Evolutionary conservation across 805 yeast species (phyloP), one percentile per base, ranked within the genome.

Genomic region (Schwanniomyces sp.): DNA sequence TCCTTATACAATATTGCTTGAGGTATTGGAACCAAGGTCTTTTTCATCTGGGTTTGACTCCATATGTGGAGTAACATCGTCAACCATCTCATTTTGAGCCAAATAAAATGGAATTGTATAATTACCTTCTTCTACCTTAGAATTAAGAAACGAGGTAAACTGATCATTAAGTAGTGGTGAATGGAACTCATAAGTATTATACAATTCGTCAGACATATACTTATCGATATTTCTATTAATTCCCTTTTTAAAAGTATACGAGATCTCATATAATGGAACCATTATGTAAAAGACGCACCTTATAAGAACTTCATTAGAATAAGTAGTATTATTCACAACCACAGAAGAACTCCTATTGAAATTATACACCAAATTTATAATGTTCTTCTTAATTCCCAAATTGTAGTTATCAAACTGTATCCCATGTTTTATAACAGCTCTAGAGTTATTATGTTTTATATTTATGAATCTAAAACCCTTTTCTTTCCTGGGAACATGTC

Each of bases 381-480:
- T 54, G 50, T 78, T 78, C 1, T 49, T 52, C 25, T 49, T 49
- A 29, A 66, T 55, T 0, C 81, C 81, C 49, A 61, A 61, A 41
- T 72, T 55, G 49, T 59, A 79, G 0, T 75, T 72, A 28, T 51
- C 46, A 9, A 74, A 73, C 1, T 43, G 45, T 1, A 67, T 57
- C 25, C 58, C 50, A 34, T 67, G 59, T 16, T 59, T 56, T 6
- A 79, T 68, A 5, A 79, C 70, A 2, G 67, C 52, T 45, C 84
- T 54, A 2, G 64, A 34, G 14, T 61, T 60, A 2, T 59, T 63
- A 16, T 55, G 52, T 45, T 59, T 60, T 1, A 82, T 60, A 47
- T 73, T 78, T 40, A 83, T 67, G 52, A 70, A 81, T 36, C 84
- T 61, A 12, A 55, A 47, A 1, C 70, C 75, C 7, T 57, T 57